Evolutionary conservation across 2,329 filamentous ascomycete genomes (phyloP), one percentile per base, ranked within the genome.

Genomic region (Hortaea werneckii): DNA sequence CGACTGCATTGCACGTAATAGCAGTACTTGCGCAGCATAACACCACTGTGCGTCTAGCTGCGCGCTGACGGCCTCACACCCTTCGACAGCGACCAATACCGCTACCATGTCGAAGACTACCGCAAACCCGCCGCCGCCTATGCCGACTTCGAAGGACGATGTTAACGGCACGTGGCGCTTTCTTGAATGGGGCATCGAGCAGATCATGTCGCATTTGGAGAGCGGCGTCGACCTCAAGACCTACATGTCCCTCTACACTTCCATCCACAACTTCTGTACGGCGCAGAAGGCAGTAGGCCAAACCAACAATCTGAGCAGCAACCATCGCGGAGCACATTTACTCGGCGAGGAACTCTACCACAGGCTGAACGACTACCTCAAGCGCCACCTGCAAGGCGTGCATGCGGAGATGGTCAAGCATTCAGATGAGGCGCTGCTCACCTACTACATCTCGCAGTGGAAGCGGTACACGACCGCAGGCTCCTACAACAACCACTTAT

Each of bases 211-310:
- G 57, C 85, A 94, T 61, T 76, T 96, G 28, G 85, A 90, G 60
- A 84, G 87, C 54, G 92, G 92, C 50, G 85, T 98, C 69, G 89
- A 95, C 61, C 88, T 96, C 82, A 80, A 84, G 58, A 90, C 87
- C 75, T 96, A 96, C 69, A 95, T 96, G 90, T 87, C 86, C 46
- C 81, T 95, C 50, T 96, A 96, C 70, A 95, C 90, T 44, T 88
- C 89, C 50, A 92, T 98, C 42, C 92, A 98, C 71, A 95, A 98
- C 72, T 98, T 98, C 68, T 98, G 92, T 67, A 98, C 92, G 46
- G 95, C 92, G 26, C 92, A 96, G 67, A 96, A 96, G 66, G 87
- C 87, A 1, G 81, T 89, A 39, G 77, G 79, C 54, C 53, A 63
- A 72, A 58, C 64, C 62, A 66, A 65, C 28, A 20, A 20, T 20